Conservation (phyloP, 345 rosid genomes). For the Syzygium jambos region DNA sequence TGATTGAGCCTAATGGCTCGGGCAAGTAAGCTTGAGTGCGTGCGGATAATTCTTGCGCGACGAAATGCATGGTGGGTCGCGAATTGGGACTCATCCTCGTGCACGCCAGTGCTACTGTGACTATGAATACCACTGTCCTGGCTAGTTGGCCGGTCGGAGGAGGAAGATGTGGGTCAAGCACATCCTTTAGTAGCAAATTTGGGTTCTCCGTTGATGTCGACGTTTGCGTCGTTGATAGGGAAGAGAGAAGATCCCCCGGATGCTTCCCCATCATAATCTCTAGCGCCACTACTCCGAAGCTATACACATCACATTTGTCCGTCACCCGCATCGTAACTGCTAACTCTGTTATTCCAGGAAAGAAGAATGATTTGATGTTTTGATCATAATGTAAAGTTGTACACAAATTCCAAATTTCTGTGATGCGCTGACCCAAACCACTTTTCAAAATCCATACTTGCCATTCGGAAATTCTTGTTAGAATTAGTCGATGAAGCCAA, state of each 20-base stretch:
- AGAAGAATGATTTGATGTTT: neutral
- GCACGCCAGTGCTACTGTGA: no score
- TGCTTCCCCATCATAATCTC: conserved; percentile 60
- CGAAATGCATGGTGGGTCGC: no score
- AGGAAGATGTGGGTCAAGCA: neutral
- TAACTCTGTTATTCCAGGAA: neutral
- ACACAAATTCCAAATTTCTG: neutral
- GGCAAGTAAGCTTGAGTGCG: no score
- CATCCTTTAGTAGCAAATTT: conserved; percentile 22
- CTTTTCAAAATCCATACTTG: no score
- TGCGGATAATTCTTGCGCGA: no score
- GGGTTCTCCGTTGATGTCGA: neutral
- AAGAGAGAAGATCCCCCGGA: conserved; percentile 36
- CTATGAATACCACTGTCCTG: no score
- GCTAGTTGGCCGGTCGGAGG: no score
- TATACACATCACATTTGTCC: conserved; percentile 45
- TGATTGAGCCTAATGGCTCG: no score
- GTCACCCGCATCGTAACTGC: neutral
- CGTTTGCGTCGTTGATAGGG: neutral
- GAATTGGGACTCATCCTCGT: no score
- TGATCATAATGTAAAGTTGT: neutral
- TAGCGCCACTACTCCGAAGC: conserved; percentile 52
- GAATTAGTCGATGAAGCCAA: neutral
- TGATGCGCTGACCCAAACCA: neutral
- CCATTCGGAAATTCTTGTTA: neutral